Evolutionary conservation across 2,329 filamentous ascomycete genomes (phyloP), one percentile per base, ranked within the genome.

Genomic region (Akanthomyces uredinophilus): DNA sequence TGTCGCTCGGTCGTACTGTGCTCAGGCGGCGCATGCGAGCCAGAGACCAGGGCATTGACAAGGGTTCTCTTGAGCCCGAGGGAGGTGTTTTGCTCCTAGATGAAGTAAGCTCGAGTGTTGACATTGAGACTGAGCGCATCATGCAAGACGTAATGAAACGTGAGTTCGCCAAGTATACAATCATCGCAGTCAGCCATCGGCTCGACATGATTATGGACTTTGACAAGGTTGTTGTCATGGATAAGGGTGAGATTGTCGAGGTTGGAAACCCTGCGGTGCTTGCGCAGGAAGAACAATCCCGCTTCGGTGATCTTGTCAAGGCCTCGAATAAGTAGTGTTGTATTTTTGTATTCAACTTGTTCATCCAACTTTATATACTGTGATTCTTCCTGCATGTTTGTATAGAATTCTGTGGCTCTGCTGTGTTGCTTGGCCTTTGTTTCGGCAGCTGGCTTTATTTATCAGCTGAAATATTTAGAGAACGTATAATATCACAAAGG

Each of bases 41-140:
- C 1, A 32, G n/a, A 20, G 55, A n/a, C 4, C 32, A 50, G 46
- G n/a, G 20, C 20, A n/a, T 18, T 6, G 44, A 27, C n/a, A 27
- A 50, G n/a, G 22, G 52, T 6, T 20, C 50, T 10, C 24, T n/a
- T 6, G 35, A 53, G 13, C 11, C 44, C 13, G 57, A 44, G 22
- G 56, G 61, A n/a, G 41, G 51, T 8, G n/a, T 64, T 8, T 16
- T 64, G 32, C 50, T 64, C 16, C 44, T 62, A 1, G 63, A 64
- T 14, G 60, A 64, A 14, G 54, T 58, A 14, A 64, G 41, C 11
- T 51, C 54, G 13, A 55, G 16, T 13, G 55, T 63, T 2, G 63
- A 64, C 24, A 32, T 39, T 3, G 54, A 53, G 11, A 64, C 63
- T 24, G 63, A 64, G 49, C 58, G 49, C 13, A 35, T 39, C 32